Evolutionary conservation across 2,329 filamentous ascomycete genomes (phyloP).

Genomic region (Colletotrichum neosansevieriae): DNA sequence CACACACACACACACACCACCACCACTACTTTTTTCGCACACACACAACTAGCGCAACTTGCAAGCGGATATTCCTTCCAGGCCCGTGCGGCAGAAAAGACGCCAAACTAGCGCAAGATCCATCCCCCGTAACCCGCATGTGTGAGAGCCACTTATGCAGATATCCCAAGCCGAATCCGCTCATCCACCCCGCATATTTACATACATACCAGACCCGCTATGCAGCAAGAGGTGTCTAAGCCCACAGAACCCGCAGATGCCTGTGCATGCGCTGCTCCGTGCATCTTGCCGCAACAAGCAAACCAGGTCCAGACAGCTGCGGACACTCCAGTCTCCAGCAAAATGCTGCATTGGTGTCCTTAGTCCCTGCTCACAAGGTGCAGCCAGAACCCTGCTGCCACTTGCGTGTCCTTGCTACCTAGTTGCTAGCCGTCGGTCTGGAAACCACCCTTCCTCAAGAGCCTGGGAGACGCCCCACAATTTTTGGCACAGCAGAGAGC

Average conservation of each 20-base stretch:
- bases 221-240: not conserved
- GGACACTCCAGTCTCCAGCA: too few relatives aligned
- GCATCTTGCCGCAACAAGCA: conserved; percentile 3
- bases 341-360: not conserved
- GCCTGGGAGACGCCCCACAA: conserved; percentile 9
- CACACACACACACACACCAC: conserved; percentile 13
- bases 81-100: conserved; percentile 28
- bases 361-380: conserved; percentile 16
- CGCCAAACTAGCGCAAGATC: conserved; percentile 35
- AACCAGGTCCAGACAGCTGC: not conserved
- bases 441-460: conserved; percentile 22
- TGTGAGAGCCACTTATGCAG: conserved; percentile 24
- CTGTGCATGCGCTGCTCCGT: conserved; percentile 35
- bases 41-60: conserved; percentile 30
- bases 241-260: not conserved
- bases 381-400: conserved; percentile 16
- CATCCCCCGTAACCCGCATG: conserved; percentile 32
- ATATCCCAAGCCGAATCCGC: conserved; percentile 15
- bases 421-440: conserved; percentile 39
- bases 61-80: conserved; percentile 24
- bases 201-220: conserved; percentile 8
- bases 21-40: conserved; percentile 3
- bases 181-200: not conserved
- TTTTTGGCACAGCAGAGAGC: too few relatives aligned
- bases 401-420: conserved; percentile 11